These are phyloP conservation scores for Lyophyllum shimeji DNA, from an alignment of 768 basidiomycete species.

Conservation along the genomic window DNA sequence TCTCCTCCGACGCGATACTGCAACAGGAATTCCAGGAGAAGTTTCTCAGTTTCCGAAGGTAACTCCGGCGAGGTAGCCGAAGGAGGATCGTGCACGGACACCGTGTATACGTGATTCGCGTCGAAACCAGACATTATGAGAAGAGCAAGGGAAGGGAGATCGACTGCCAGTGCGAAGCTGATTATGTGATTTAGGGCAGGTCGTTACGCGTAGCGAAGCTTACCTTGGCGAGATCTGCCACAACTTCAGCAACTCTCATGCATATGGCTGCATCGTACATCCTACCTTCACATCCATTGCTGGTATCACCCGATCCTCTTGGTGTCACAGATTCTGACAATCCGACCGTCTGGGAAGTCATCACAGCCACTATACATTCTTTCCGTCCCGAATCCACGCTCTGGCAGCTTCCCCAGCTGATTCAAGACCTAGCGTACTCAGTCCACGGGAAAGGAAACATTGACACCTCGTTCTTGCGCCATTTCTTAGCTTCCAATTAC, in stretches of 20 bases:
- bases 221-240: background rate
- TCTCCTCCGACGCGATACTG: slow-evolving; percentile 87
- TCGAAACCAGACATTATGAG: slow-evolving; percentile 85
- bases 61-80: slow-evolving; percentile 60
- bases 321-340: slow-evolving; percentile 24
- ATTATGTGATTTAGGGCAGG: slow-evolving; percentile 26
- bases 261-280: slow-evolving; percentile 12
- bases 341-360: slow-evolving; percentile 28
- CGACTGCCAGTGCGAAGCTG: slow-evolving; percentile 3
- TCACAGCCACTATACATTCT: slow-evolving; percentile 21
- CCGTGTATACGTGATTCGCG: slow-evolving; percentile 74
- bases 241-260: background rate
- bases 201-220: slow-evolving; percentile 19
- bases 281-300: slow-evolving; percentile 26
- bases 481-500: slow-evolving; percentile 18
- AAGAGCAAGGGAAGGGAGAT: slow-evolving; percentile 6
- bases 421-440: slow-evolving; percentile 31
- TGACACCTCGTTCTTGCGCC: slow-evolving; percentile 20
- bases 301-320: slow-evolving; percentile 26
- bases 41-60: slow-evolving; percentile 78
- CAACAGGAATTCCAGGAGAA: slow-evolving; percentile 82
- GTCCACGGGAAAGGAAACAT: slow-evolving; percentile 27
- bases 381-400: slow-evolving; percentile 10
- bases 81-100: slow-evolving; percentile 71
- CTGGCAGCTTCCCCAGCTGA: slow-evolving; percentile 23